A percentile compares a stretch with the other conserved stretches of the same genome.
Evolutionary conservation across 495 filamentous ascomycete species (phyloP).

Genomic region (Collariella sp.): DNA sequence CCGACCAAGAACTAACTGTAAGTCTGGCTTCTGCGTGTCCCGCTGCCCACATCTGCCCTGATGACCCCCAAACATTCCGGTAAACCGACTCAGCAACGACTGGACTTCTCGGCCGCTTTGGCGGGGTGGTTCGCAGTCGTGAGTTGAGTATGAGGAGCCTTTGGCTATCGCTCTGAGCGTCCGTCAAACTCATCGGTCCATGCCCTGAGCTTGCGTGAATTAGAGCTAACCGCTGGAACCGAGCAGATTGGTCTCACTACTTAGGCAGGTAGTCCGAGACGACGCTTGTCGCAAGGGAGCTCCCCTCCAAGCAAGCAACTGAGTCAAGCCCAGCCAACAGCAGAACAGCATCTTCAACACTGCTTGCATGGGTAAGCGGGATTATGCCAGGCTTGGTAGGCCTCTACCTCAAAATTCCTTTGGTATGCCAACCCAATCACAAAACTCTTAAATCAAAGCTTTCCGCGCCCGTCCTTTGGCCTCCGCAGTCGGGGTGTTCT

Average conservation of each 20-base stretch:
- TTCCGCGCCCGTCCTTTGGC: too few relatives aligned
- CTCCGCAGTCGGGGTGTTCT: too few relatives aligned
- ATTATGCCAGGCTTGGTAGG: too few relatives aligned
- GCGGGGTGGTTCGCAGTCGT: slow-evolving; percentile 9
- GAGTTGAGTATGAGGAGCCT: slow-evolving; percentile 27
- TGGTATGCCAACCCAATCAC: too few relatives aligned
- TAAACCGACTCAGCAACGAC: slow-evolving; percentile 32
- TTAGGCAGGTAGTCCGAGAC: not conserved
- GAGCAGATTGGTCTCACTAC: not conserved
- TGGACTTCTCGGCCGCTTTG: not conserved
- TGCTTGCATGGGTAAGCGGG: too few relatives aligned
- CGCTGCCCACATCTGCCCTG: slow-evolving; percentile 13
- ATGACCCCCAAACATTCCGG: slow-evolving; percentile 28
- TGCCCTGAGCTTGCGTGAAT: not conserved
- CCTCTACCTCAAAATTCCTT: too few relatives aligned
- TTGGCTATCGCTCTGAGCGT: slow-evolving; percentile 22
- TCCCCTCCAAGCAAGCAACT: not conserved
- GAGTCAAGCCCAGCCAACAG: too few relatives aligned
- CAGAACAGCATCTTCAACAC: too few relatives aligned
- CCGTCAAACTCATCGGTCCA: not conserved
- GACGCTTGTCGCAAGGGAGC: slow-evolving; percentile 5
- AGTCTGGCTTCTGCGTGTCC: not conserved
- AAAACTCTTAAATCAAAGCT: too few relatives aligned
- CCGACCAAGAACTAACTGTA: too few relatives aligned
- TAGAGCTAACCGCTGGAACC: slow-evolving; percentile 15